A percentile compares a stretch with the other conserved stretches of the same genome.
Conservation (phyloP, 2,329 filamentous ascomycete genomes). For the Fusarium denticulatum region DNA sequence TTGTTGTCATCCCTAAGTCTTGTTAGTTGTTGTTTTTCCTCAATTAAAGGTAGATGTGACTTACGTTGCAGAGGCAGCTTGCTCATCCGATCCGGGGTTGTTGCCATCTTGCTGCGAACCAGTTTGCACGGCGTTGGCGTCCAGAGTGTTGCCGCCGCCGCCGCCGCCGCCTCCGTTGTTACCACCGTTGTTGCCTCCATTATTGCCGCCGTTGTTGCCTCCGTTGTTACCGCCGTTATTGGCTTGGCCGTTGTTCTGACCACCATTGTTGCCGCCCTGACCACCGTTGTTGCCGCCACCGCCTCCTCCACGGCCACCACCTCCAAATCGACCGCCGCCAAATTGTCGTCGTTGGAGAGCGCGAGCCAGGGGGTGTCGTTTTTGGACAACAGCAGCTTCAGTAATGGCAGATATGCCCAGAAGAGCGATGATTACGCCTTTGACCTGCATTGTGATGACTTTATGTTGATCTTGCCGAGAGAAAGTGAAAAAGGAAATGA, state of each 20-base stretch:
- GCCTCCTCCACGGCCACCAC: conserved; percentile 34
- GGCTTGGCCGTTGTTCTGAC: conserved; percentile 34
- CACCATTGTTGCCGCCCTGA: conserved; percentile 33
- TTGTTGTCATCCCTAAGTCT: conserved; percentile 64
- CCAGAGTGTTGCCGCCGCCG: conserved; percentile 48
- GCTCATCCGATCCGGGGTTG: conserved; percentile 55
- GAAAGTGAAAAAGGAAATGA: conserved; percentile 19
- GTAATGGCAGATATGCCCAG: conserved; percentile 57
- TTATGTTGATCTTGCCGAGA: conserved; percentile 35
- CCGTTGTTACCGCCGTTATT: conserved; percentile 34
- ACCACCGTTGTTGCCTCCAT: conserved; percentile 41
- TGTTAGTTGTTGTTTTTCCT: conserved; percentile 13
- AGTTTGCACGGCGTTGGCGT: conserved; percentile 58
- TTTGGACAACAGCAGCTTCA: conserved; percentile 57
- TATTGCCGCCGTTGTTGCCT: conserved; percentile 29
- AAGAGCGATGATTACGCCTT: conserved; percentile 60
- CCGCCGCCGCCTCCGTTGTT: conserved; percentile 33
- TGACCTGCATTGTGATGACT: conserved; percentile 61
- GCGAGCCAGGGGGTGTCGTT: conserved; percentile 50
- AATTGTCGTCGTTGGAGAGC: conserved; percentile 56
- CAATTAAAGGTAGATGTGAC: conserved; percentile 35
- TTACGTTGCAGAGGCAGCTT: conserved; percentile 63
- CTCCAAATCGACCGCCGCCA: conserved; percentile 37
- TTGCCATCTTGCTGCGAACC: conserved; percentile 62
- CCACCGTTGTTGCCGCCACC: conserved; percentile 41